Percentiles rank a stretch among this genome's conserved stretches.
Evolutionary conservation across 2,329 filamentous ascomycete genomes (phyloP).

Genomic region (Verticillium isaacii): DNA sequence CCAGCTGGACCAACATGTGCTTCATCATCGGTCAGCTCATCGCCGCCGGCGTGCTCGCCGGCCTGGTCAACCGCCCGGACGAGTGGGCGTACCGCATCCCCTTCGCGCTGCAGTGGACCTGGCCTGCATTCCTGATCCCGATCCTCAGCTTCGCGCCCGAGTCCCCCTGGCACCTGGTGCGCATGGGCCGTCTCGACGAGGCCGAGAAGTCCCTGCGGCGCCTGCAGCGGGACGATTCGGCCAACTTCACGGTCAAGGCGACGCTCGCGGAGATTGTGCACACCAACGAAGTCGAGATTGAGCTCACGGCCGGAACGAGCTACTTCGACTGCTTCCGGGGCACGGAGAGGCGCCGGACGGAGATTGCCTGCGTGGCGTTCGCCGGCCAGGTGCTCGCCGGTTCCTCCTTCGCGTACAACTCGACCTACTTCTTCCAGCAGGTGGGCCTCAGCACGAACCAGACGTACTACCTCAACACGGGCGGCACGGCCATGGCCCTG

Average conservation of each 20-base stretch:
- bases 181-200: conserved; percentile 25
- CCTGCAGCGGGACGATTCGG: conserved; percentile 11
- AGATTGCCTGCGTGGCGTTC: conserved; percentile 26
- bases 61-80: conserved; percentile 24
- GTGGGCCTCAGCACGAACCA: conserved; percentile 23
- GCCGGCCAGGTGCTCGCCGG: conserved; percentile 20
- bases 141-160: conserved; percentile 39
- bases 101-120: conserved; percentile 45
- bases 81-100: conserved; percentile 42
- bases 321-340: conserved; percentile 37
- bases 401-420: conserved; percentile 28
- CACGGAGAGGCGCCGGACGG: conserved; percentile 28
- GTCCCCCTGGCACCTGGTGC: conserved; percentile 37
- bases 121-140: conserved; percentile 35
- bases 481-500: conserved; percentile 31
- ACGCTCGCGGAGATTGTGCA: conserved; percentile 35
- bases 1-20: conserved; percentile 39
- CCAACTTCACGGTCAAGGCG: conserved; percentile 23
- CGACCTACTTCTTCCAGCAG: conserved; percentile 30
- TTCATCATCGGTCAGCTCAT: conserved; percentile 36
- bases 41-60: conserved; percentile 30
- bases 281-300: conserved; percentile 32
- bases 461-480: conserved; percentile 33
- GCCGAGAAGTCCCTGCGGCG: conserved; percentile 24
- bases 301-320: conserved; percentile 22